Percentiles rank a stretch among this genome's conserved stretches.
These are phyloP conservation scores for Spathaspora gorwiae DNA, from an alignment of 805 yeast genomes.

Conservation along the genomic window DNA sequence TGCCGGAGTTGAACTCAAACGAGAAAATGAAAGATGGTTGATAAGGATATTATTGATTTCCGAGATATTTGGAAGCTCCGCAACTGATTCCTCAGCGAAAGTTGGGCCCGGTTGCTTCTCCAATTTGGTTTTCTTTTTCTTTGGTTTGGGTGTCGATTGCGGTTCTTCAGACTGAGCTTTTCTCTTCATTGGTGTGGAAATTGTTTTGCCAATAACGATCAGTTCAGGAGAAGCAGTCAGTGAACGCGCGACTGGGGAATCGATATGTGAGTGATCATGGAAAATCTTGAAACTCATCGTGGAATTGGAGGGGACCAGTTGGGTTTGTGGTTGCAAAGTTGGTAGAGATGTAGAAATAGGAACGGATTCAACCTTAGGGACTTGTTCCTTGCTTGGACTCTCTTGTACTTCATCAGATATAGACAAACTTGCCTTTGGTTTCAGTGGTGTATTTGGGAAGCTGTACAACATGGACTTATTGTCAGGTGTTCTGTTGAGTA, in stretches of 20 bases:
- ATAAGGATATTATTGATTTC: constrained; percentile 63
- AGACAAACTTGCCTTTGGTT: constrained; percentile 5
- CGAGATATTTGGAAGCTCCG: constrained; percentile 28
- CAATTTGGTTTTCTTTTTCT: constrained; percentile 12
- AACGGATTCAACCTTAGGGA: background rate
- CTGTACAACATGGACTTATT: constrained; percentile 3
- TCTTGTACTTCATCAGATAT: background rate
- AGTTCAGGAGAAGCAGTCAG: constrained; percentile 1
- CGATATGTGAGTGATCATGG: background rate
- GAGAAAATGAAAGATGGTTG: constrained; percentile 86
- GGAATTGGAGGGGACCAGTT: background rate
- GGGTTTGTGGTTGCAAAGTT: background rate
- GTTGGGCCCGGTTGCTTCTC: constrained; percentile 15
- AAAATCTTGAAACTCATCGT: background rate
- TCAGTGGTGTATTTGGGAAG: constrained; percentile 8
- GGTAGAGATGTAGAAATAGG: background rate
- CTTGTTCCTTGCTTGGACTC: constrained; percentile 6
- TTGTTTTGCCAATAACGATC: constrained; percentile 24
- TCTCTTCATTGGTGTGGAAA: constrained; percentile 17
- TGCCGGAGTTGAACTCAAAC: constrained; percentile 85
- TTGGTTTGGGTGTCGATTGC: constrained; percentile 10
- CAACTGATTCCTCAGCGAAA: constrained; percentile 18
- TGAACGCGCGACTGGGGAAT: constrained; percentile 1
- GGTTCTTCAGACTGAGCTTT: constrained; percentile 35
- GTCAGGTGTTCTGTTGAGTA: constrained; percentile 3